These are phyloP conservation scores for Lachancea lanzarotensis DNA, from an alignment of 805 yeast genomes.

Conservation along the genomic window DNA sequence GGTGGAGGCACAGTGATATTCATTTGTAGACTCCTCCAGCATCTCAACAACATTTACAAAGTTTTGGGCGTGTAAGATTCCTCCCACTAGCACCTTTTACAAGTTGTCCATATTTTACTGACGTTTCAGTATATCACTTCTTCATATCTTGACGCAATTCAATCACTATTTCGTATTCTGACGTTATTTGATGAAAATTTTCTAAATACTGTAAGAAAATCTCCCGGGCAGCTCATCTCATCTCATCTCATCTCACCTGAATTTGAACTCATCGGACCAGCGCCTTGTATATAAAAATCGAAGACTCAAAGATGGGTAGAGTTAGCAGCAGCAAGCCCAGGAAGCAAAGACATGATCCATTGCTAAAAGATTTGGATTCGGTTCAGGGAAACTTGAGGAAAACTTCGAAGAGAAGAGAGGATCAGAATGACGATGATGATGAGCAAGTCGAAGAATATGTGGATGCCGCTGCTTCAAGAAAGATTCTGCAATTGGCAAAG, in stretches of 20 bases:
- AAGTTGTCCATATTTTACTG: too few species aligned
- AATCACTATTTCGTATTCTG: not conserved
- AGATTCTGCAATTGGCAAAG: conserved; percentile 79
- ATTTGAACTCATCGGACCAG: too few species aligned
- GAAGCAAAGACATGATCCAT: conserved; percentile 69
- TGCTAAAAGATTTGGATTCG: conserved; percentile 70
- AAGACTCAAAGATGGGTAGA: conserved; percentile 52
- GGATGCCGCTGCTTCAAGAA: conserved; percentile 78
- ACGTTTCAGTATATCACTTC: not conserved
- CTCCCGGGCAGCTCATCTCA: not conserved
- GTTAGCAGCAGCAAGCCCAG: conserved; percentile 46
- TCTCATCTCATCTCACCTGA: not conserved
- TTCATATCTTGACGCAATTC: not conserved
- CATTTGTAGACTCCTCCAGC: conserved; percentile 3
- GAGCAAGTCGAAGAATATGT: conserved; percentile 56
- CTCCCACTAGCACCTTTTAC: too few species aligned
- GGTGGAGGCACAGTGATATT: conserved; percentile 8
- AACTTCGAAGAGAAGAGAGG: conserved; percentile 29
- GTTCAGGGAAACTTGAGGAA: conserved; percentile 64
- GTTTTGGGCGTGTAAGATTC: not conserved
- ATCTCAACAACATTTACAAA: conserved; percentile 1
- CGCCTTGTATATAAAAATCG: not conserved
- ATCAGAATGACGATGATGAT: conserved; percentile 37
- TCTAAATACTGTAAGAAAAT: not conserved
- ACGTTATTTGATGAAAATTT: not conserved